phyloP scores from a whole-genome alignment of 2,329 filamentous ascomycete genomes.

The Talaromyces sp. region DNA sequence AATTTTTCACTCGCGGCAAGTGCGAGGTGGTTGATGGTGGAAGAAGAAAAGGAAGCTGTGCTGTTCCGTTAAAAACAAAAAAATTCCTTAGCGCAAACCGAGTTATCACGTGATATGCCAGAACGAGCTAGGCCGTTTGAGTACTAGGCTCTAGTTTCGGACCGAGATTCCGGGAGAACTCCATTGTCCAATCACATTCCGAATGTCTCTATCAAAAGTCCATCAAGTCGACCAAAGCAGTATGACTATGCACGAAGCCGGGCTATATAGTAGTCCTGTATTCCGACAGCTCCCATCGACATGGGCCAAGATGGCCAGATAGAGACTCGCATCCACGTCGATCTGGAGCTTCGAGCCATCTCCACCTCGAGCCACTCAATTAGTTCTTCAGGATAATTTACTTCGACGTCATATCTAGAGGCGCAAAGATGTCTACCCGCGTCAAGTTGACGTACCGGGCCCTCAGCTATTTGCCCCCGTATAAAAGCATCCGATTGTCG shows the following conservation, averaged over 20 bases:
- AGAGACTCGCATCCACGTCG: no score
- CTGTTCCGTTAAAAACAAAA: conserved; percentile 12
- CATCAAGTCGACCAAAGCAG: background rate
- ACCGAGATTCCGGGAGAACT: background rate
- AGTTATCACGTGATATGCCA: background rate
- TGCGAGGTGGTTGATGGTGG: background rate
- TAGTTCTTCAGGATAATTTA: background rate
- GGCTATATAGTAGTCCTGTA: background rate
- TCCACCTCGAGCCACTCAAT: background rate
- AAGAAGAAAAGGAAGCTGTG: conserved; percentile 6
- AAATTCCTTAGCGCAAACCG: conserved; percentile 5
- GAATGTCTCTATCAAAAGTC: background rate
- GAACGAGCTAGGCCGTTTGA: background rate
- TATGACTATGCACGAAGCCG: background rate
- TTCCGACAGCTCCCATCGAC: background rate
- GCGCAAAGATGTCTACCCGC: background rate
- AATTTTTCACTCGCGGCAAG: background rate
- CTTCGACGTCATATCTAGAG: conserved; percentile 5
- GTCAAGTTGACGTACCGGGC: conserved; percentile 10
- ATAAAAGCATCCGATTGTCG: background rate
- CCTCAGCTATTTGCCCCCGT: background rate
- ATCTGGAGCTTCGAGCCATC: background rate
- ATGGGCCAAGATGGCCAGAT: background rate
- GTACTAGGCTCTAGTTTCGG: background rate
- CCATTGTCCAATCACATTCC: conserved; percentile 3